Evolutionary conservation across 805 yeast genomes (phyloP), one percentile per base, ranked within the genome.

Genomic region (Cyberlindnera lachancei): DNA sequence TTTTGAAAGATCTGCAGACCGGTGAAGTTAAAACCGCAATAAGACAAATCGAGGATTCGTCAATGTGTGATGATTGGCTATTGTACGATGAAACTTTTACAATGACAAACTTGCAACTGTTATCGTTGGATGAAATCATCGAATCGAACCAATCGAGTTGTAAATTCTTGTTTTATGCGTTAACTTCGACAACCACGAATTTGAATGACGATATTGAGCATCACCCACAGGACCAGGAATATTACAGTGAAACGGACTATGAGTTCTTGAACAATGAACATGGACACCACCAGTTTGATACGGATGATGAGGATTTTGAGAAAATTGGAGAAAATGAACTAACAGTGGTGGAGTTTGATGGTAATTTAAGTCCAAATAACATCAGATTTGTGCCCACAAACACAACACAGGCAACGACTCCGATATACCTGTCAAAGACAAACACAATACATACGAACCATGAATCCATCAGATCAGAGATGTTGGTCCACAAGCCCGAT

Each of bases 51-150:
- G 50, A 37, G 46, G 37, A 34, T 10, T 27, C 34, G 12, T 33
- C 36, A 3, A 34, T 56, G 23, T 51, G 52, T 12, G 66, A 62
- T 29, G 66, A 63, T 27, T 63, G 68, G 68, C 39, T 63, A 11
- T 38, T 63, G 5, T 63, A 63, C 33, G 68, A 63, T 40, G 49
- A 57, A 4, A 40, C 48, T 2, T 63, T 61, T 35, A 51, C 61
- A 10, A 42, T 63, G 48, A 42, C 52, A 18, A 63, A 62, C 38
- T 37, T 63, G 26, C 60, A 59, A 33, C 46, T 57, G 26, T 41
- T 59, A 12, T 41, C 52, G 6, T 32, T 62, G 7, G 53, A 53
- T n/a, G 66, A 62, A 32, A 44, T 57, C n/a, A 31, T 57, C 13
- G 53, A 50, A 15, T 31, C 37, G 16, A 50, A 50, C 19, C 49